A percentile compares a stretch with the other conserved stretches of the same genome.
Evolutionary conservation across 2,329 filamentous ascomycete genomes (phyloP).

Genomic region (Neospermospora avenae): DNA sequence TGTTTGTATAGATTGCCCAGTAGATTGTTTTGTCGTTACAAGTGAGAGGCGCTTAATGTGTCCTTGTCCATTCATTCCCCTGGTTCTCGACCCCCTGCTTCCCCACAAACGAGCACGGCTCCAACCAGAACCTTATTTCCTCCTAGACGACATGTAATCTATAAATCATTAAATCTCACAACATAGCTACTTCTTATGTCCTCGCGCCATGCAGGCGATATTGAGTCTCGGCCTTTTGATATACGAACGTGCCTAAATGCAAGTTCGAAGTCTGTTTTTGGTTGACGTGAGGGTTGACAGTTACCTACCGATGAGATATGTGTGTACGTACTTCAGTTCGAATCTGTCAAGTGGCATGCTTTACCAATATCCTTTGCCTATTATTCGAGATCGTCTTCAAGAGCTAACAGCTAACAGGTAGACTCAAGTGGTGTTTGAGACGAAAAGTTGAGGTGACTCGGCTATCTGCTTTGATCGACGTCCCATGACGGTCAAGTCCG

Average conservation of each 20-base stretch:
- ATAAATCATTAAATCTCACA: no score
- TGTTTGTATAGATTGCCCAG: conserved; percentile 11
- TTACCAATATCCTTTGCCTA: background rate
- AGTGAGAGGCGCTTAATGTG: background rate
- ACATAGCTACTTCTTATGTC: background rate
- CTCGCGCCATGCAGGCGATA: conserved; percentile 10
- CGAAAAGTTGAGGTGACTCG: conserved; percentile 1
- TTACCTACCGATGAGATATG: background rate
- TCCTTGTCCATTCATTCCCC: background rate
- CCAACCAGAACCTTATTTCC: conserved; percentile 5
- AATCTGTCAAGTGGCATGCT: background rate
- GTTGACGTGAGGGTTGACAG: background rate
- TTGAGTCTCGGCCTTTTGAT: conserved; percentile 7
- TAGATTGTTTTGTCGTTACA: conserved; percentile 17
- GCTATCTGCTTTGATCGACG: conserved; percentile 8
- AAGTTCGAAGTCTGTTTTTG: background rate
- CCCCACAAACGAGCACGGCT: conserved; percentile 9
- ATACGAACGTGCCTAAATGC: conserved; percentile 1
- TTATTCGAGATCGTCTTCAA: background rate
- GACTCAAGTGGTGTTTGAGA: background rate
- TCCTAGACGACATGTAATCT: conserved; percentile 7
- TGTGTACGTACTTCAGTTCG: background rate
- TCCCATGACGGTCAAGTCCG: background rate
- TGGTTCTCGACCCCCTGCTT: background rate
- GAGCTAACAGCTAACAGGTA: background rate